Percentiles rank a stretch among this genome's conserved stretches.
These are phyloP conservation scores for Spergularia bocconei DNA, from an alignment of 148 eudicot species.

Conservation along the genomic window DNA sequence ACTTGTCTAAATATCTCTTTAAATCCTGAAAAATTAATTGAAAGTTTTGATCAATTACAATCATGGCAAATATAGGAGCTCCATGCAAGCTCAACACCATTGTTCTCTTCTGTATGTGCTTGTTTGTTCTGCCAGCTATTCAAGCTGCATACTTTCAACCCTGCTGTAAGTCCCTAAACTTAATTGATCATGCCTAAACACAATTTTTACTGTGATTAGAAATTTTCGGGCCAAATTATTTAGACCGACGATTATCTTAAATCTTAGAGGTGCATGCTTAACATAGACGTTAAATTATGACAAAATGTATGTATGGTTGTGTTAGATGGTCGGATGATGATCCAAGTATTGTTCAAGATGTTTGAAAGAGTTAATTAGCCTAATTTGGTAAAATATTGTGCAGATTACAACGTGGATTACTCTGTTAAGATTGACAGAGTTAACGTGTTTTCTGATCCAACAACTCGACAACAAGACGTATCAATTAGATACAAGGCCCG, in stretches of 20 bases:
- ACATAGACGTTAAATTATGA: background rate
- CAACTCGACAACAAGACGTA: constrained; percentile 3
- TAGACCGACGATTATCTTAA: background rate
- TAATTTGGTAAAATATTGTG: background rate
- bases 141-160: constrained; percentile 12
- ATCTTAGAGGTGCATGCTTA: background rate
- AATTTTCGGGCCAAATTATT: background rate
- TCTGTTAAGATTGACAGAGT: background rate
- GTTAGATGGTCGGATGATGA: background rate
- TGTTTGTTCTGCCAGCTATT: background rate
- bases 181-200: background rate
- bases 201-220: background rate
- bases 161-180: constrained; percentile 5
- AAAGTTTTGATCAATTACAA: too few relatives aligned
- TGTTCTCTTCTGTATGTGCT: background rate
- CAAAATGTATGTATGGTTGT: background rate
- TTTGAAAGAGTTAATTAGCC: background rate
- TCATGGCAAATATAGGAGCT: background rate
- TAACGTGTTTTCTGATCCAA: background rate
- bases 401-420: constrained; percentile 6
- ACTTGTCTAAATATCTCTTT: too few relatives aligned
- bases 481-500: constrained; percentile 5
- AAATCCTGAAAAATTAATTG: too few relatives aligned
- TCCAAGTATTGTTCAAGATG: background rate
- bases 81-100: background rate